Evolutionary conservation across 2,329 filamentous ascomycete genomes (phyloP).

Genomic region (Paecilomyces formosus): DNA sequence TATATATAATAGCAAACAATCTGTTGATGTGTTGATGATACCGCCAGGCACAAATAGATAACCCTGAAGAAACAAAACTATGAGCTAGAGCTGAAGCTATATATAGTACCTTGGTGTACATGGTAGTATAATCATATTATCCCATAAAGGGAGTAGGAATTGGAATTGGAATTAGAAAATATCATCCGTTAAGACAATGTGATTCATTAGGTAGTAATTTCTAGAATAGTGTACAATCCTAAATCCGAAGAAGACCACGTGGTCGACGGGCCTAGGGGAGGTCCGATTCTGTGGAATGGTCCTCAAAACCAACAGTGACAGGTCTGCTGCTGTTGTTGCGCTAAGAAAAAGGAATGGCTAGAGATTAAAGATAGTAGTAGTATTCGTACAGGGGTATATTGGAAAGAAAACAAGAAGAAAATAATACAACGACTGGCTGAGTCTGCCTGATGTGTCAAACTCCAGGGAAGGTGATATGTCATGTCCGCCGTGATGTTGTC

Average conservation of each 20-base stretch:
- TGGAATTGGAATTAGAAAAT: too few species aligned
- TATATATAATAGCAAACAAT: too few species aligned
- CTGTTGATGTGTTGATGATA: too few species aligned
- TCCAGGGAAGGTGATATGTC: neutral
- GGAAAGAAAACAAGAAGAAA: conserved; percentile 3
- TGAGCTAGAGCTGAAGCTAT: too few species aligned
- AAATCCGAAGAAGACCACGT: neutral
- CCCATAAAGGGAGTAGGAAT: too few species aligned
- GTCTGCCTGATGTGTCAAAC: neutral
- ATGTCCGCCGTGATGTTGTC: conserved; percentile 1
- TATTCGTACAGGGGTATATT: conserved; percentile 8
- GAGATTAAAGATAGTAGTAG: neutral
- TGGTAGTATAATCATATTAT: too few species aligned
- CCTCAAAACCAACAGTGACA: neutral
- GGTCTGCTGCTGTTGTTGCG: neutral
- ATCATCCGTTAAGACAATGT: neutral
- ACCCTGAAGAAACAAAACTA: too few species aligned
- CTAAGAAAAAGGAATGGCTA: conserved; percentile 3
- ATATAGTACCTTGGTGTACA: too few species aligned
- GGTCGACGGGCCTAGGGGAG: neutral
- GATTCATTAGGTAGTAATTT: neutral
- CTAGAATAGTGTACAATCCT: neutral
- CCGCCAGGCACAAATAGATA: too few species aligned
- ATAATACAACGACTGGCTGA: neutral
- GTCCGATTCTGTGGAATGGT: neutral